Evolutionary conservation across 169 alveolate genomes (phyloP).

Genomic region (Plasmodium yoelii): DNA sequence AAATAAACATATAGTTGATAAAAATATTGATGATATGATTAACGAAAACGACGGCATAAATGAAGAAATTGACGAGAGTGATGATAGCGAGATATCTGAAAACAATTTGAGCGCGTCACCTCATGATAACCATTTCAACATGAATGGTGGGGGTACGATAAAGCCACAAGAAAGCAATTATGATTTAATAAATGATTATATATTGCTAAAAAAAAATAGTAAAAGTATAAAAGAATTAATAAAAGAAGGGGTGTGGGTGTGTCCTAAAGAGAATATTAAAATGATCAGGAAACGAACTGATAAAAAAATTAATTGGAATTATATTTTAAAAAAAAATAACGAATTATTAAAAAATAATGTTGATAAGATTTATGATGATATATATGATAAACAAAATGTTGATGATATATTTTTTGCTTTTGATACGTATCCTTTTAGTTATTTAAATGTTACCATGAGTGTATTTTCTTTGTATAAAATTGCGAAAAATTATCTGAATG

Average conservation of each 20-base stretch:
- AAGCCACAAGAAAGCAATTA: background rate
- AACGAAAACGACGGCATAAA: background rate
- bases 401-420: conserved; percentile 55
- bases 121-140: background rate
- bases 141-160: background rate
- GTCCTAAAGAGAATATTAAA: conserved; percentile 60
- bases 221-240: conserved; percentile 47
- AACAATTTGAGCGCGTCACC: background rate
- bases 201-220: conserved; percentile 28
- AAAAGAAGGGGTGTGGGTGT: conserved; percentile 43
- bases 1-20: background rate
- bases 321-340: conserved; percentile 53
- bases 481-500: conserved; percentile 40
- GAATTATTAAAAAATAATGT: conserved; percentile 41
- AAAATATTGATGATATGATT: background rate
- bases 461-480: conserved; percentile 61
- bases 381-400: conserved; percentile 41
- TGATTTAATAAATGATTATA: conserved; percentile 40
- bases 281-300: conserved; percentile 64
- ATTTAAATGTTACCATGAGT: conserved; percentile 71
- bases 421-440: conserved; percentile 68
- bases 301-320: conserved; percentile 63
- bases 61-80: background rate
- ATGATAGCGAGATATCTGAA: background rate
- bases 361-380: conserved; percentile 36